These are phyloP conservation scores for Wallacemonas sp. DNA, from an alignment of 208 protist species.

Conservation along the genomic window DNA sequence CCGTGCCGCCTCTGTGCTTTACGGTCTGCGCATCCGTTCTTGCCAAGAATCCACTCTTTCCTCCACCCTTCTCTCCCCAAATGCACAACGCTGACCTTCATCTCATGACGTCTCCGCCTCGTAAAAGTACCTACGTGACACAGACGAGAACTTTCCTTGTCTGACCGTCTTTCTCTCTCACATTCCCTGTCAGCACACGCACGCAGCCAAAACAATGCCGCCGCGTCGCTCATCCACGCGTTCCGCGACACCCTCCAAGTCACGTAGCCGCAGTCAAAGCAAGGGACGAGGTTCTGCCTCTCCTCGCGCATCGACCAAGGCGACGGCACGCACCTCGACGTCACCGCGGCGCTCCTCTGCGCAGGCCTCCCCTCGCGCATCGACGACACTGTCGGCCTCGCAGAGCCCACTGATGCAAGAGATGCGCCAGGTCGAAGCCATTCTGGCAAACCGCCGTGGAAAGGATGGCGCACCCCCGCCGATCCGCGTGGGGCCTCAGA, in stretches of 20 bases:
- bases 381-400: background rate
- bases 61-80: no score
- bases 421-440: conserved; percentile 42
- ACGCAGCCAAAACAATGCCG: conserved; percentile 21
- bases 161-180: no score
- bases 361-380: background rate
- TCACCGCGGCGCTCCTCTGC: background rate
- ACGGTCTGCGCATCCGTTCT: no score
- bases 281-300: conserved; percentile 5
- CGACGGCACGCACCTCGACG: conserved; percentile 6
- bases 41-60: no score
- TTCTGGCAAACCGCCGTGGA: conserved; percentile 31
- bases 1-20: no score
- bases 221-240: conserved; percentile 24
- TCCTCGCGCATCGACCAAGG: background rate
- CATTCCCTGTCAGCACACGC: background rate
- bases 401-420: conserved; percentile 18
- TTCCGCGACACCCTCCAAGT: conserved; percentile 12
- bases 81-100: no score
- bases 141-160: no score
- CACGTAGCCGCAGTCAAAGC: conserved; percentile 12
- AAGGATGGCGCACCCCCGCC: background rate
- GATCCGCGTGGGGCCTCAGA: background rate
- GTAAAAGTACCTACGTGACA: no score
- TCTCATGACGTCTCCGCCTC: no score